phyloP scores from a whole-genome alignment of 495 filamentous ascomycete species.

The Cudoniella acicularis region DNA sequence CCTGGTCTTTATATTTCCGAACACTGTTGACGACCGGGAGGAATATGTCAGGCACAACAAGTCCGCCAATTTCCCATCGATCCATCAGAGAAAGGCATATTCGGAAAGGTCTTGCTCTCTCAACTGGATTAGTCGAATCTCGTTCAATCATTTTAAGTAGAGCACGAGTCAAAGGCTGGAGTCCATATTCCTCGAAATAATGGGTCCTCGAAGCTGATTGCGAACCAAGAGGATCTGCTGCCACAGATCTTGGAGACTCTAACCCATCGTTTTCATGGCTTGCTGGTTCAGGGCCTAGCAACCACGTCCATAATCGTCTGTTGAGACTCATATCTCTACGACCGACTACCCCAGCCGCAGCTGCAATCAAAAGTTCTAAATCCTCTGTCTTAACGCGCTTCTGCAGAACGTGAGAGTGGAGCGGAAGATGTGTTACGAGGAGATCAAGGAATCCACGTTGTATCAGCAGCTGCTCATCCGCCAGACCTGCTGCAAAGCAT shows the following conservation, averaged over 20 bases:
- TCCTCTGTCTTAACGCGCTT: constrained; percentile 65
- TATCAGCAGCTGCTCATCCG: constrained; percentile 84
- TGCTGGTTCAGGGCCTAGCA: constrained; percentile 75
- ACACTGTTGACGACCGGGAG: constrained; percentile 79
- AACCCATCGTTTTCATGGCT: constrained; percentile 35
- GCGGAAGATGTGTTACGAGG: constrained; percentile 82
- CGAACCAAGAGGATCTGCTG: constrained; percentile 43
- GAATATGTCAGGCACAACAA: constrained; percentile 85
- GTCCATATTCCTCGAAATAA: constrained; percentile 80
- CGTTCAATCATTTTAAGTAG: constrained; percentile 70
- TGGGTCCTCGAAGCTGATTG: constrained; percentile 49
- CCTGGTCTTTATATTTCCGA: constrained; percentile 59
- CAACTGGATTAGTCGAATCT: constrained; percentile 49
- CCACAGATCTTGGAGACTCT: constrained; percentile 23
- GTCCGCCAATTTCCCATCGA: constrained; percentile 90
- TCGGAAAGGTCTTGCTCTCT: constrained; percentile 82
- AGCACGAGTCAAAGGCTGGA: constrained; percentile 68
- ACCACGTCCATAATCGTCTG: constrained; percentile 91
- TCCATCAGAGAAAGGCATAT: constrained; percentile 96
- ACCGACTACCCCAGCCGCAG: constrained; percentile 79
- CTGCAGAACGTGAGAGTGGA: constrained; percentile 83
- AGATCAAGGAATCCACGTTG: constrained; percentile 93
- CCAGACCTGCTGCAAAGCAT: constrained; percentile 86
- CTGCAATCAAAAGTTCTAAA: constrained; percentile 72
- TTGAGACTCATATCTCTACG: constrained; percentile 96